Evolutionary conservation across 73 alveolate species (phyloP).

Genomic region (Durusdinium trenchii): DNA sequence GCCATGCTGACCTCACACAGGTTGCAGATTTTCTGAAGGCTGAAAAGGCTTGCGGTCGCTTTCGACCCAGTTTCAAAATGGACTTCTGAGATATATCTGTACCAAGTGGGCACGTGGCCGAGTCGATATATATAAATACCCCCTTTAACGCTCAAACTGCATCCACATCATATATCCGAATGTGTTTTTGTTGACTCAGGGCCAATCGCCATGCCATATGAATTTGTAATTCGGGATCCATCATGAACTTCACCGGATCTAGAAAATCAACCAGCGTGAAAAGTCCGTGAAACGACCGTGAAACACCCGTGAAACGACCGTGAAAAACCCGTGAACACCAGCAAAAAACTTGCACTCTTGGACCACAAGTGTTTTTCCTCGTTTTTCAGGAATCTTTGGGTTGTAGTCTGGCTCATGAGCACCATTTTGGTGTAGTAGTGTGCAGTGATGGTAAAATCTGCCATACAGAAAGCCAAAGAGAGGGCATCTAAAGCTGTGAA

Average conservation of each 20-base stretch:
- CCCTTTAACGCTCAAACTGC: no score
- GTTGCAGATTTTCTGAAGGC: not conserved
- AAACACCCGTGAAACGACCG: slow-evolving; percentile 54
- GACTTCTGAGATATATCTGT: not conserved
- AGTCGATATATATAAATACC: not conserved
- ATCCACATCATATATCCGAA: no score
- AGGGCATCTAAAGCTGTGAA: slow-evolving; percentile 1
- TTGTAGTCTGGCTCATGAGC: not conserved
- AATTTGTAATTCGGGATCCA: no score
- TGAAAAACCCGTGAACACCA: slow-evolving; percentile 46
- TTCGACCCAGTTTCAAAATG: not conserved
- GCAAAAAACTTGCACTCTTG: not conserved
- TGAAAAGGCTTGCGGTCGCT: slow-evolving; percentile 16
- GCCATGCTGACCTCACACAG: not conserved
- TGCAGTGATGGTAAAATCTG: not conserved
- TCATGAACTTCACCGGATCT: not conserved
- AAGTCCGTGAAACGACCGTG: slow-evolving; percentile 55
- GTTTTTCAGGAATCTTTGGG: not conserved
- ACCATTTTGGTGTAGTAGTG: not conserved
- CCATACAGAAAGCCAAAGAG: not conserved
- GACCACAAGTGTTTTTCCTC: not conserved
- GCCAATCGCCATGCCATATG: no score
- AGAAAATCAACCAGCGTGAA: not conserved
- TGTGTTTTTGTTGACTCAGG: no score
- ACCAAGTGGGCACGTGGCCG: no score